Evolutionary conservation across 805 yeast species (phyloP).

Genomic region (Yarrowia deformans): DNA sequence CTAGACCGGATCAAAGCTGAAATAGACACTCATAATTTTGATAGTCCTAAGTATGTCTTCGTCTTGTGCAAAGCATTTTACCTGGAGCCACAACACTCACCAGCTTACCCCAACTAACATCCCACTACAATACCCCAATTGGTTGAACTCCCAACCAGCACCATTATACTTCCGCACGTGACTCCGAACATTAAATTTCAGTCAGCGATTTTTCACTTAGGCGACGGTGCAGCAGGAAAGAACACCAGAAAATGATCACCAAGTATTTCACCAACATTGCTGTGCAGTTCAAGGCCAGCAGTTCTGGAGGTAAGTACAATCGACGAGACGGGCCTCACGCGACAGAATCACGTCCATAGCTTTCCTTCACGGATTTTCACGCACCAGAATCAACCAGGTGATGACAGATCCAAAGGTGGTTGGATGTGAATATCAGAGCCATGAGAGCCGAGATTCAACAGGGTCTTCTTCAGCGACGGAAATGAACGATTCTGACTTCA

Average conservation of each 20-base stretch:
- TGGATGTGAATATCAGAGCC: neutral
- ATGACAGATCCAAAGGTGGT: neutral
- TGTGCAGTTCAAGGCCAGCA: constrained; percentile 81
- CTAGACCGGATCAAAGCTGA: no score
- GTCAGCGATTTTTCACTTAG: constrained; percentile 25
- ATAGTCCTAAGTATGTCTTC: no score
- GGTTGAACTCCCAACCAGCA: neutral
- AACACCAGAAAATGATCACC: constrained; percentile 70
- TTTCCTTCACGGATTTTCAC: neutral
- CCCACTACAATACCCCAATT: neutral
- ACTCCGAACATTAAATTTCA: neutral
- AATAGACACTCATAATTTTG: no score
- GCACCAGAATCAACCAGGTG: neutral
- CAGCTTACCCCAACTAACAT: neutral
- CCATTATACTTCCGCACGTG: constrained; percentile 17
- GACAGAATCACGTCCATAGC: no score
- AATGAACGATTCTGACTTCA: neutral
- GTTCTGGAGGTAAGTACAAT: constrained; percentile 59
- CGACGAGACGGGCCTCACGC: neutral
- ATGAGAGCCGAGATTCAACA: neutral
- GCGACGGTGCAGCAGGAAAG: constrained; percentile 29
- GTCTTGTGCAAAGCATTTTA: no score
- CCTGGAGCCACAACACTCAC: neutral
- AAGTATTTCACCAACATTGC: constrained; percentile 81
- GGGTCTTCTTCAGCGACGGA: neutral